These are phyloP conservation scores for Helicostylum pulchrum DNA, from an alignment of 192 early-diverging fungal species.

Conservation along the genomic window DNA sequence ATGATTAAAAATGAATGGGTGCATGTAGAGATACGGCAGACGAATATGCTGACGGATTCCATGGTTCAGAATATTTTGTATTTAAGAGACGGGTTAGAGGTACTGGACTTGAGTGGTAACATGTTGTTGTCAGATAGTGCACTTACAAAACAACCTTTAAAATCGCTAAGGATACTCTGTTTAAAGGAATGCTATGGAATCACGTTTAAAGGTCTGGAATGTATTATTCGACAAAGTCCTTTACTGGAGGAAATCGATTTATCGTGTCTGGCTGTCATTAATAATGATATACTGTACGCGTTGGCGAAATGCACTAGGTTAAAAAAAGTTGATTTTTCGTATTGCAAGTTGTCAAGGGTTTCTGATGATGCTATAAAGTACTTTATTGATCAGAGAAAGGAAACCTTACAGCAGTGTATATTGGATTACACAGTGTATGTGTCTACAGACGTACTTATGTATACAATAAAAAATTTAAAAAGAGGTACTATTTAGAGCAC, in stretches of 20 bases:
- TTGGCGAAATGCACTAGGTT: background rate
- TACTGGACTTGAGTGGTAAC: background rate
- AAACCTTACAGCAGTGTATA: background rate
- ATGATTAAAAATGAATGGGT: background rate
- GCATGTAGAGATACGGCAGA: background rate
- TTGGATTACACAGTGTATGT: background rate
- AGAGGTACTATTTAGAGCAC: background rate
- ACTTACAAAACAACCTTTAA: background rate
- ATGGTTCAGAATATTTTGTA: background rate
- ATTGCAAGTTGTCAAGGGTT: background rate
- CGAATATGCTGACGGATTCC: background rate
- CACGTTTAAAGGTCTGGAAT: background rate
- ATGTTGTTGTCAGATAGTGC: background rate
- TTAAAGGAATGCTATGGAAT: slow-evolving; percentile 10
- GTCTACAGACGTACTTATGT: background rate
- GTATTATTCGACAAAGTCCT: slow-evolving; percentile 1
- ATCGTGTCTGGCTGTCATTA: slow-evolving; percentile 5
- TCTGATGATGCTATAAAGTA: background rate
- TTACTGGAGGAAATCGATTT: background rate
- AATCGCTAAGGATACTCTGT: background rate
- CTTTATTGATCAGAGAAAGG: background rate
- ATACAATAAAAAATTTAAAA: slow-evolving; percentile 8
- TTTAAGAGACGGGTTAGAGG: background rate
- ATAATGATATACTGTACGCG: background rate
- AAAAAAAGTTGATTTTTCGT: slow-evolving; percentile 4